Percentiles rank a stretch among this genome's conserved stretches.
Evolutionary conservation across 768 basidiomycete species (phyloP).

Genomic region (Agaricus sinodeliciosus): DNA sequence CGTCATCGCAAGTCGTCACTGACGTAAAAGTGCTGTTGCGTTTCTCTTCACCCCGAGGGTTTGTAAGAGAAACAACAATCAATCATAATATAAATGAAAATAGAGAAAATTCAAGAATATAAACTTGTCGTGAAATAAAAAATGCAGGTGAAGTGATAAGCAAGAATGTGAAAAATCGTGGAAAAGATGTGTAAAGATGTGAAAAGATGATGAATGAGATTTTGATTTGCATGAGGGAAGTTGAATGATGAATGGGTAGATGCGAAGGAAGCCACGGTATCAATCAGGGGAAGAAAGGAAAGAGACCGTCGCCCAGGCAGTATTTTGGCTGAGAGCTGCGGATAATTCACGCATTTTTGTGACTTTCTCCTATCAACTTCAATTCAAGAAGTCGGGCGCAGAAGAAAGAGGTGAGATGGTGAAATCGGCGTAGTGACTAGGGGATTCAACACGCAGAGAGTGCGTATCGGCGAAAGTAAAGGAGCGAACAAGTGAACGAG

Average conservation of each 20-base stretch:
- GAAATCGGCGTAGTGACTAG: conserved; percentile 29
- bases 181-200: conserved; percentile 17
- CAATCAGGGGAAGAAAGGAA: conserved; percentile 4
- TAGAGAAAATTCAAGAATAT: conserved; percentile 14
- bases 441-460: conserved; percentile 26
- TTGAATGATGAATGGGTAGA: background rate
- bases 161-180: conserved; percentile 11
- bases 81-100: background rate
- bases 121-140: conserved; percentile 12
- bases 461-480: conserved; percentile 36
- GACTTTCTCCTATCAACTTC: conserved; percentile 14
- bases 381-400: conserved; percentile 44
- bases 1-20: conserved; percentile 9
- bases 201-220: conserved; percentile 8
- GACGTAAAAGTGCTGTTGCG: background rate
- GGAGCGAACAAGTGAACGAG: conserved; percentile 33
- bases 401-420: conserved; percentile 38
- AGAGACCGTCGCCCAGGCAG: conserved; percentile 5
- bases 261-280: background rate
- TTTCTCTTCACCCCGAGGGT: background rate
- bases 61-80: background rate
- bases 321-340: conserved; percentile 11
- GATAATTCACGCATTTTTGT: conserved; percentile 1
- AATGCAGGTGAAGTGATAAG: conserved; percentile 12
- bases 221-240: background rate